Evolutionary conservation across 805 yeast genomes (phyloP), one percentile per base, ranked within the genome.

Genomic region (Pichia gijzeniarum): DNA sequence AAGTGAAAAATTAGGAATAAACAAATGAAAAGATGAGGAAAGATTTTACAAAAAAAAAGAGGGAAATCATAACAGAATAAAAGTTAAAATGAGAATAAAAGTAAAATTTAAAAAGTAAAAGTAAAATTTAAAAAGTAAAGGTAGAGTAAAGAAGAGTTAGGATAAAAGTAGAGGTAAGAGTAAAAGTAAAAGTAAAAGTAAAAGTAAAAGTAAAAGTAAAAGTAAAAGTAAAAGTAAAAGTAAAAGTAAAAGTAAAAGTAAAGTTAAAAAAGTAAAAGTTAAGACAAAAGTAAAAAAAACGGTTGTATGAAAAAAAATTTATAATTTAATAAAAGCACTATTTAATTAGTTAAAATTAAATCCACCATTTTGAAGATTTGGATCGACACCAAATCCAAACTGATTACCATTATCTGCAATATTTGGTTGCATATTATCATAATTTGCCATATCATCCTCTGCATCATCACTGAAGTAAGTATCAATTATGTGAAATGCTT

Each of bases 381-480:
- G 76, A 53, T 76, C 72, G 50, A 85, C 78, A 51, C 95, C 95
- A 65, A 93, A 93, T 1, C 89, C 88, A 66, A 85, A 93, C 40
- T 91, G 81, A 57, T 85, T 88, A 36, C 95, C 95, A 45, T 48
- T 45, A 20, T 27, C 46, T 48, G 80, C 77, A 53, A 53, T 51
- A 45, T 81, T 77, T 34, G 91, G 91, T 52, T 82, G 85, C 68
- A 86, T 73, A 58, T 83, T 88, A 14, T 58, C 59, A 38, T 49
- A 46, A 34, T 48, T 40, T 14, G 41, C 25, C 38, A 43, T 43
- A 19, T 46, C 51, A 45, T 73, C 74, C 57, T 85, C 95, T 49
- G 79, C 71, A 40, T 76, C 95, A 38, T 85, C 96, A 41, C 85
- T 95, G 69, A 93, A 93, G 69, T 88, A 93, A 56, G 85, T 87